These are phyloP conservation scores for Taphrina wiesneri DNA, from an alignment of 1,139 yeast species.

Conservation along the genomic window DNA sequence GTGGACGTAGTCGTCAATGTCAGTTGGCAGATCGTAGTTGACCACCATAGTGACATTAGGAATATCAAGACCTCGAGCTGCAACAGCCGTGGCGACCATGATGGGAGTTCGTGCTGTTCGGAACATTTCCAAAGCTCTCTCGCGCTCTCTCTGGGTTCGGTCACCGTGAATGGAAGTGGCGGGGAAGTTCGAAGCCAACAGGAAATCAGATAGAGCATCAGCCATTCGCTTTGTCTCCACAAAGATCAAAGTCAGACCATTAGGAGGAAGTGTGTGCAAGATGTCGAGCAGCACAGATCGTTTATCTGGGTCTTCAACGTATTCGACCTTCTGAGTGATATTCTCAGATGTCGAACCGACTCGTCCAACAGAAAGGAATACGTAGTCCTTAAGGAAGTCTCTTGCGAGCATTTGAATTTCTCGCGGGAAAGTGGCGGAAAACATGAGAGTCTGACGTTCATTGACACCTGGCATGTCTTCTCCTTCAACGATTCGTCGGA, in stretches of 20 bases:
- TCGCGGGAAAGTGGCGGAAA: slow-evolving; percentile 97
- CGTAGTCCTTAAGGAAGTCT: slow-evolving; percentile 92
- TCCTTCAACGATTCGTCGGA: slow-evolving; percentile 95
- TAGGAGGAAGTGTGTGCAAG: slow-evolving; percentile 68
- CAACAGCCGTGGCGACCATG: slow-evolving; percentile 97
- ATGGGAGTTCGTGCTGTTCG: slow-evolving; percentile 85
- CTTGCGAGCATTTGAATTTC: slow-evolving; percentile 96
- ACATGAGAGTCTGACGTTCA: slow-evolving; percentile 94
- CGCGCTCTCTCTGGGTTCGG: slow-evolving; percentile 97
- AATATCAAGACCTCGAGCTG: slow-evolving; percentile 99
- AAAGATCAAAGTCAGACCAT: slow-evolving; percentile 85
- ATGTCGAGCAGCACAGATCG: slow-evolving; percentile 88
- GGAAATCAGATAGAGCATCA: slow-evolving; percentile 87
- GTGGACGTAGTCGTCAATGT: slow-evolving; percentile 97
- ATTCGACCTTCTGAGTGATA: slow-evolving; percentile 88
- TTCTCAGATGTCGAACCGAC: slow-evolving; percentile 98
- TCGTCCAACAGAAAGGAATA: slow-evolving; percentile 95
- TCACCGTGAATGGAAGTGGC: slow-evolving; percentile 99
- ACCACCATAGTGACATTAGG: slow-evolving; percentile 98
- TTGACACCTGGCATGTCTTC: slow-evolving; percentile 94
- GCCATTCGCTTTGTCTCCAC: slow-evolving; percentile 99
- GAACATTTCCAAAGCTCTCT: slow-evolving; percentile 88
- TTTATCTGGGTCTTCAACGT: slow-evolving; percentile 95
- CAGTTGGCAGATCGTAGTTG: slow-evolving; percentile 94
- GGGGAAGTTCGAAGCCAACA: slow-evolving; percentile 84